Base-by-base conservation (phyloP, 2,329 filamentous ascomycete species). In the Arthrobotrys sphaeroides region DNA sequence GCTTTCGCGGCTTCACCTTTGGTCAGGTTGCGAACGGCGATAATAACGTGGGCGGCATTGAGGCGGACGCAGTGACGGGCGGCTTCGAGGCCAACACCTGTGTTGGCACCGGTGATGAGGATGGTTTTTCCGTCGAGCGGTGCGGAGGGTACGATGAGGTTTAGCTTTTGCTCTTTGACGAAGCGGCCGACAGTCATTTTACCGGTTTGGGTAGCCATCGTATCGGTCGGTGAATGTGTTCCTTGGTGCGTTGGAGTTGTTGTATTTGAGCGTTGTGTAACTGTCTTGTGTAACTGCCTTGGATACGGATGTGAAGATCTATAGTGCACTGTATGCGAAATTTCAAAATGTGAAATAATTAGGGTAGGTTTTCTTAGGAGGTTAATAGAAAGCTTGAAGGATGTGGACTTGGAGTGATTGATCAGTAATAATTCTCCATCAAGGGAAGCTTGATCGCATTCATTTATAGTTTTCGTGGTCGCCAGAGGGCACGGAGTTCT, bases 41-140 rank as follows among this genome's bases (percentile, higher is more conserved):
- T 79, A 20, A 86, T 82, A 1, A 86, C 78, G 10, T 79, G 82
- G 0, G 79, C 78, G 2, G 82, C 74, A 0, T 82, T 81, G 1
- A 83, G 80, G 0, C 49, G 59, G 13, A 83, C 80, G 1, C 85
- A 79, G 42, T 85, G 82, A 0, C 80, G 79, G 10, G 81, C 81
- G 0, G 84, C 80, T 75, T 84, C 84, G 0, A 83, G 79, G 0
- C 84, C 84, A 0, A 86, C 79, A 1, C 85, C 84, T 3, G 80
- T 80, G 66, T 84, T 85, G 45, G 83, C 81, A n/a, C 84, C 85
- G 0, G 84, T 85, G 49, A 85, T 80, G 31, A 85, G 81, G 57
- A 82, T 79, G 0, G 81, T 78, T 33, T 70, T 72, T 7, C 72
- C 74, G 3, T 77, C 60, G 28, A 78, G 73, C 18, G 55, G 66